Percentiles rank a stretch among this genome's conserved stretches.
These are phyloP conservation scores for Ceratobasidium sp. DNA, from an alignment of 1,284 basidiomycete genomes.

Conservation along the genomic window DNA sequence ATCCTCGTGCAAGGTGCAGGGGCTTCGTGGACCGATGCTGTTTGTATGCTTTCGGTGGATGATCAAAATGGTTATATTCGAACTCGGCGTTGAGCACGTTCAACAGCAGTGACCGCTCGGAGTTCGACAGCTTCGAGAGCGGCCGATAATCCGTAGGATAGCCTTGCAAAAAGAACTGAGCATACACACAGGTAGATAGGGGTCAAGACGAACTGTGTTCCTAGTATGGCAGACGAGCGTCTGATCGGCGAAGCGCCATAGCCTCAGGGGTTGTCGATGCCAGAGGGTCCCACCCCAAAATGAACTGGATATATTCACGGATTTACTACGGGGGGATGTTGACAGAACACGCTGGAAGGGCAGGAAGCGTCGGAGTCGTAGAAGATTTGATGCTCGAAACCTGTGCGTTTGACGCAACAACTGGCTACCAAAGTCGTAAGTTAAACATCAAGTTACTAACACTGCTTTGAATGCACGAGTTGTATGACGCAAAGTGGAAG, in stretches of 20 bases:
- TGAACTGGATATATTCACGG: neutral
- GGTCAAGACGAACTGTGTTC: too few species aligned
- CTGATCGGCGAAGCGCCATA: too few species aligned
- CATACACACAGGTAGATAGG: too few species aligned
- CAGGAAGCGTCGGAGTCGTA: neutral
- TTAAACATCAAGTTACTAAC: neutral
- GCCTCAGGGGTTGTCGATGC: neutral
- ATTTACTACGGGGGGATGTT: neutral
- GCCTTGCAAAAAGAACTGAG: too few species aligned
- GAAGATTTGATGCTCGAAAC: neutral
- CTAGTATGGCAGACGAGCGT: too few species aligned
- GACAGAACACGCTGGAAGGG: neutral
- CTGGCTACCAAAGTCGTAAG: neutral
- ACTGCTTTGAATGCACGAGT: neutral
- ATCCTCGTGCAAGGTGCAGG: neutral
- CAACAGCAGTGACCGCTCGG: too few species aligned
- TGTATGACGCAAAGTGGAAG: conserved; percentile 65
- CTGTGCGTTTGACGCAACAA: neutral
- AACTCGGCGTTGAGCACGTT: neutral
- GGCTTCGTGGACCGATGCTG: neutral
- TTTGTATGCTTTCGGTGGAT: neutral
- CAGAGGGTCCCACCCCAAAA: neutral
- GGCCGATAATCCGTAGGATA: too few species aligned
- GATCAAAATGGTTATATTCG: neutral
- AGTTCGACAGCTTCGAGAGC: too few species aligned